Evolutionary conservation across 2,329 filamentous ascomycete species (phyloP), one percentile per base, ranked within the genome.

Genomic region (Aspergillus bombycis): DNA sequence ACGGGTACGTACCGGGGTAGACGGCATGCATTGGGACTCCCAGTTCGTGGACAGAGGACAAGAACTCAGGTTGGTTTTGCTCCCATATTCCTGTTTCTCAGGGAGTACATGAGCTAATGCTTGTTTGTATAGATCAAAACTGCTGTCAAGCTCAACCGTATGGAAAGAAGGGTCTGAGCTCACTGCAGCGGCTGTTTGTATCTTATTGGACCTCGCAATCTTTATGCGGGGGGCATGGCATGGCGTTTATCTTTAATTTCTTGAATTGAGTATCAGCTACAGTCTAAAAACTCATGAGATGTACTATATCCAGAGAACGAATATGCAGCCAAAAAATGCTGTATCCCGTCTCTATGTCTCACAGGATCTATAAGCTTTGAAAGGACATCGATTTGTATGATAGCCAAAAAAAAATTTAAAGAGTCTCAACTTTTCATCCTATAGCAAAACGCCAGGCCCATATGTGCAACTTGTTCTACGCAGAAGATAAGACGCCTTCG

Each of bases 1-100:
- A 97, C 97, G 83, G 94, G 94, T 57, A 89, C 90, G 4, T 96
- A 96, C 76, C 85, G 95, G 59, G 95, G 95, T 68, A 89, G 91
- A 77, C 84, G 95, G 69, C 95, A 99, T 83, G 94, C 94, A 62
- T 94, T 98, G 90, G 88, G 90, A 65, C 80, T 98, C 81, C 95
- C 95, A 4, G 94, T 95, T 60, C 87, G 95, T 70, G 95, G 95
- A 70, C 95, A 99, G 81, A 88, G 86, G 72, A 98, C 95, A 64
- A 89, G 92, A 76, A 92, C 83, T 75, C 94, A 91, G 83, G 86
- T 88, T 72, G 64, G 76, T 74, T 52, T 32, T 52, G 9, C 48
- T 52, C 28, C 7, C 28, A 32, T 26, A 59, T 69, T 56, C 52
- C 7, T 46, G 50, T 57, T 38, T 32, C n/a, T 43, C 19, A 11